A percentile compares a stretch with the other conserved stretches of the same genome.
phyloP scores from a whole-genome alignment of 345 rosid species.

The Aquilaria sinensis region DNA sequence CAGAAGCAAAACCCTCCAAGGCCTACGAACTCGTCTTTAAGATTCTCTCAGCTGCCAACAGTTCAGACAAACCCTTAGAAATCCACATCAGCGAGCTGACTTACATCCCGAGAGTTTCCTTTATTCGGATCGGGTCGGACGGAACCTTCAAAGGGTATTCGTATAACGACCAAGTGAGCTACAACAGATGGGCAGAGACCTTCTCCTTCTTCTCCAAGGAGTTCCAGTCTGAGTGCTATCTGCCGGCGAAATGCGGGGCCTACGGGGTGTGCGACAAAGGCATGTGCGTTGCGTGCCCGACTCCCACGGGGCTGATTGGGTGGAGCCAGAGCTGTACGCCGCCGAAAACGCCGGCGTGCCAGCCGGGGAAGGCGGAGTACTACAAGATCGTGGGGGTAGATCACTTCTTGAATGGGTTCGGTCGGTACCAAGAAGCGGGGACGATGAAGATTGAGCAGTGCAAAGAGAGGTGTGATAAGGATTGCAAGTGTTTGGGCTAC shows the following conservation, averaged over 20 bases:
- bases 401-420: conserved; percentile 16
- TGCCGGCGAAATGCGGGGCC: conserved; percentile 11
- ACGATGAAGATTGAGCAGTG: conserved; percentile 21
- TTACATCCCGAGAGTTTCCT: conserved; percentile 4
- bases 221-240: not conserved
- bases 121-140: conserved; percentile 1
- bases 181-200: conserved; percentile 9
- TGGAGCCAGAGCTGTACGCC: conserved; percentile 11
- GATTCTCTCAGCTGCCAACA: conserved; percentile 1
- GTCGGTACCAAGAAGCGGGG: conserved; percentile 14
- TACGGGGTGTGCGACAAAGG: conserved; percentile 5
- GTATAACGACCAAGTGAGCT: not conserved
- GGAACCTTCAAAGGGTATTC: conserved; percentile 4
- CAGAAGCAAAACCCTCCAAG: not conserved
- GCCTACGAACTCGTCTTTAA: conserved; percentile 3
- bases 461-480: conserved; percentile 24
- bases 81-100: conserved; percentile 13
- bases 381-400: conserved; percentile 6
- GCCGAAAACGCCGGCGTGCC: not conserved
- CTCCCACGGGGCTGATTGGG: not conserved
- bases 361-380: not conserved
- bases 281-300: conserved; percentile 8
- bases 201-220: conserved; percentile 8
- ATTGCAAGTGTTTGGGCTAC: conserved; percentile 31
- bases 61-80: conserved; percentile 1